phyloP scores from a whole-genome alignment of 768 basidiomycete genomes.

The Russula vinacea region DNA sequence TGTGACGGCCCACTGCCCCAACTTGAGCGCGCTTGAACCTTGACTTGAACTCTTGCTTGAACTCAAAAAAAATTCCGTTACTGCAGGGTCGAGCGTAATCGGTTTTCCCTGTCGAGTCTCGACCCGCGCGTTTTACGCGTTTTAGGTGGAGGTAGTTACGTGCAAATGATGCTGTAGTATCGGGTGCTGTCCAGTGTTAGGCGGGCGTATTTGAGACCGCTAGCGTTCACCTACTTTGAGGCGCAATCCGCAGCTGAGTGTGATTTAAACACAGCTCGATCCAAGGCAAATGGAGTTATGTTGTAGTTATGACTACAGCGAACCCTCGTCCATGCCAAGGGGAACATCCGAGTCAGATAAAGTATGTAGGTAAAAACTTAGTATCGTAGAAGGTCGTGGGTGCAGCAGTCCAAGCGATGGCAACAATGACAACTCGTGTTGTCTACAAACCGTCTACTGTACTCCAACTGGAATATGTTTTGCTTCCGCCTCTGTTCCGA shows the following conservation, averaged over 20 bases:
- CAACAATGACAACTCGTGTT: no score
- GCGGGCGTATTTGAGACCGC: background rate
- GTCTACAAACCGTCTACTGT: no score
- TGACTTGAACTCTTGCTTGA: background rate
- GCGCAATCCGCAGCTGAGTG: background rate
- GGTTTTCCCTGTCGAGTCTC: background rate
- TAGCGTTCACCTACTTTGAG: background rate
- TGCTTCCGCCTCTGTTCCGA: constrained; percentile 4
- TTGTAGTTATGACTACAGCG: no score
- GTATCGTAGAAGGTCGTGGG: background rate
- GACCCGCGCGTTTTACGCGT: background rate
- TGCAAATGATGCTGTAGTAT: background rate
- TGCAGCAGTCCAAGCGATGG: background rate
- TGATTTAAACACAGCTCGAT: background rate
- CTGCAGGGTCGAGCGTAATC: background rate
- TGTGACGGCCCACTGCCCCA: background rate
- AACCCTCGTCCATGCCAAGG: background rate
- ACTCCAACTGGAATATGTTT: background rate
- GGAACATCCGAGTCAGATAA: background rate
- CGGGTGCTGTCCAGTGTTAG: no score
- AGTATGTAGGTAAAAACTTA: background rate
- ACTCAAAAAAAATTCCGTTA: no score
- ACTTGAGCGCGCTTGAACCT: no score
- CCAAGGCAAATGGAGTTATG: no score
- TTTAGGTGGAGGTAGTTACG: background rate